phyloP scores from a whole-genome alignment of 1,284 basidiomycete species.

The Polyporus tsugae region DNA sequence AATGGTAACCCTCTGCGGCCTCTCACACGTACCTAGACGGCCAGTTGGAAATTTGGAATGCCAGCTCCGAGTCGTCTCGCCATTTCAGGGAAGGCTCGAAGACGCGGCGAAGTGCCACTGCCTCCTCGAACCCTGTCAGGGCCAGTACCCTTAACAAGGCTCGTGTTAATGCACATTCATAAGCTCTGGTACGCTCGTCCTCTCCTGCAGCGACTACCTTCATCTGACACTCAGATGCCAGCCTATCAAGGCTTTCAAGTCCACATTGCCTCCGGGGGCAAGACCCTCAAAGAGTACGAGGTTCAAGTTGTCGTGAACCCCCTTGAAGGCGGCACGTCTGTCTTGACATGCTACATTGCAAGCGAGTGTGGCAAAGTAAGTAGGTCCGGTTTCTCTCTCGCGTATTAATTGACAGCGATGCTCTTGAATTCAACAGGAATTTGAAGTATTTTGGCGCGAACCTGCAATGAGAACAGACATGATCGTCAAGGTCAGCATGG shows the following conservation, averaged over 20 bases:
- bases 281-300: constrained; percentile 1
- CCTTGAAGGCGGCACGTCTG: background rate
- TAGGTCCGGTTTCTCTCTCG: background rate
- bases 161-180: background rate
- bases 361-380: constrained; percentile 9
- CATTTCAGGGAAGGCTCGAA: background rate
- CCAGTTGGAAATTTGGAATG: background rate
- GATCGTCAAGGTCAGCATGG: constrained; percentile 4
- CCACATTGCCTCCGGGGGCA: background rate
- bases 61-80: background rate
- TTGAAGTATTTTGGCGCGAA: background rate
- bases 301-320: background rate
- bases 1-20: background rate
- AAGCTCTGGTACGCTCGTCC: background rate
- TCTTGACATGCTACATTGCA: constrained; percentile 5
- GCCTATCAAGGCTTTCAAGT: background rate
- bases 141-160: background rate
- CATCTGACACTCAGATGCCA: background rate
- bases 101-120: background rate
- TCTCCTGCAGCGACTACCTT: background rate
- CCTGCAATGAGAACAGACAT: constrained; percentile 4
- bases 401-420: background rate
- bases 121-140: background rate
- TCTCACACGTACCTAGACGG: background rate
- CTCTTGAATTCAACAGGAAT: background rate